Base-by-base conservation (phyloP, 2,329 filamentous ascomycete species). In the Penicillium palitans region DNA sequence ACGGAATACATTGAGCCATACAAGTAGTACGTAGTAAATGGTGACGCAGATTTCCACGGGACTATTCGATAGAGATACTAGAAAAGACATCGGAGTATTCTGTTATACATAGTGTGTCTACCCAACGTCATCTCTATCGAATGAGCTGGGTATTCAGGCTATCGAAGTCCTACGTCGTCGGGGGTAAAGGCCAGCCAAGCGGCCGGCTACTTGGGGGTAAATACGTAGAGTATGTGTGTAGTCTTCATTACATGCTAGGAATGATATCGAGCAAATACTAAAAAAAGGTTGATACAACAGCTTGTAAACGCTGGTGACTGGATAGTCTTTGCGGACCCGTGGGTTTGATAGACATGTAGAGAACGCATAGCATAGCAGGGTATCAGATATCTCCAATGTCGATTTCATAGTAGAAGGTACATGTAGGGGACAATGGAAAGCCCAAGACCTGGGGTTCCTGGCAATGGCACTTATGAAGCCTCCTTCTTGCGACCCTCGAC, bases 401-500 rank as follows among this genome's bases (percentile, higher is more conserved):
- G 13, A 52, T 37, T 42, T 17, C 27, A 33, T 24, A 27, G 13
- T 17, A 29, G 7, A 29, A 37, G 21, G 8, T 19, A n/a, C 19
- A 33, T 33, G 10, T 19, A 55, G 15, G 12, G 4, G 33, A 31
- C 15, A 27, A 41, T 21, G 19, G 6, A 47, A 6, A 27, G 19
- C 19, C 15, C 19, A 46, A 33, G 15, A 13, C 12, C 29, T 33
- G 35, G 25, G 4, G 8, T 25, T 21, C 5, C 10, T 25, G 12
- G 13, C 17, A 27, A 15, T 19, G 40, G 25, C 19, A 37, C 31
- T 44, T 52, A 62, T 25, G 49, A 56, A 39, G 25, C n/a, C 35
- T 73, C 70, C 58, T 78, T 76, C 71, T 83, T 83, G 63, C 84
- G 79, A 63, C 82, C 80, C 71, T 95, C 89, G 68, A 96, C 83